Evolutionary conservation across 495 filamentous ascomycete species (phyloP), one percentile per base, ranked within the genome.

Genomic region (Penicillium macrosclerotiorum): DNA sequence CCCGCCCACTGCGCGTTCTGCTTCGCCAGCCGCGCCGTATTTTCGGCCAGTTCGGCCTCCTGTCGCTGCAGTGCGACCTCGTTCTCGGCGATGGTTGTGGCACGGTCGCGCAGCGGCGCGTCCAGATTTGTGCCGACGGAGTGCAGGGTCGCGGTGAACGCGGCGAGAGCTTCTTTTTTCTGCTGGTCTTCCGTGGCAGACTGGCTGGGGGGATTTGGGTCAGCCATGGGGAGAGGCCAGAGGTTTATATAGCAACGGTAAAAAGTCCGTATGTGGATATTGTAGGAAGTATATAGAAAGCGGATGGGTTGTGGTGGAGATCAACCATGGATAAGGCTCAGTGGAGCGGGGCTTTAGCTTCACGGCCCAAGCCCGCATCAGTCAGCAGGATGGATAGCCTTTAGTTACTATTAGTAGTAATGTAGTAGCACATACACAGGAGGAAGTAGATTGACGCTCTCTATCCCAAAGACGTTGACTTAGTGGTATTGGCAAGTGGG

Each of bases 131-230:
- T 64, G 42, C 83, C 85, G 26, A 91, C 81, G 63, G 87, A 84
- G 57, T 74, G 72, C 35, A 93, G 83, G 5, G 87, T 84, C n/a
- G 87, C 87, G 14, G 83, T 78, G 60, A 95, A 82, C 11, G 88
- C 86, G 35, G 78, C 70, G 58, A 83, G 80, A 37, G 90, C 88
- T 77, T 92, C 82, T 47, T 65, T 52, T 36, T 59, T 52, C 35
- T 52, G 57, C 34, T 57, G 51, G 22, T 60, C 51, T 26, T 37
- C 48, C 17, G 40, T 42, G 18, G 35, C 6, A 26, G 31, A n/a
- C 9, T 5, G 13, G 13, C n/a, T 39, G 39, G 11, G 16, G 19
- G 32, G 19, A 30, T 37, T 27, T 35, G 34, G 35, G 38, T 43
- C 25, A 42, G 26, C 19, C 1, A 17, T 23, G 25, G 26, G 29